Conservation (phyloP, 2,329 filamentous ascomycete genomes). For the Colletotrichum limetticola region DNA sequence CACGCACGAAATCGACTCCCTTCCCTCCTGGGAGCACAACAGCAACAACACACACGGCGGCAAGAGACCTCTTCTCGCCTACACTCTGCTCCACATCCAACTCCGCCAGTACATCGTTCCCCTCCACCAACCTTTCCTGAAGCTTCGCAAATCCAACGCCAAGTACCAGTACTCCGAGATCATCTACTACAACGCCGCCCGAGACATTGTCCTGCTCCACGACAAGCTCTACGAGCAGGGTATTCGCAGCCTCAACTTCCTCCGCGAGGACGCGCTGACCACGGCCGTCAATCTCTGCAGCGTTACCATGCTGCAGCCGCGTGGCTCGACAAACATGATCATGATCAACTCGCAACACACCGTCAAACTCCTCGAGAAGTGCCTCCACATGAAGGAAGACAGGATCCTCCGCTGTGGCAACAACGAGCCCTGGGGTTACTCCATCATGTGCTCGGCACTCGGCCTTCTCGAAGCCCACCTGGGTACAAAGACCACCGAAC, state of each 20-base stretch:
- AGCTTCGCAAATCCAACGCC: slow-evolving; percentile 67
- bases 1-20: slow-evolving; percentile 68
- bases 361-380: slow-evolving; percentile 70
- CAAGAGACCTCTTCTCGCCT: slow-evolving; percentile 68
- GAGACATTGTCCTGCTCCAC: slow-evolving; percentile 71
- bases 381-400: slow-evolving; percentile 70
- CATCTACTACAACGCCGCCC: slow-evolving; percentile 71
- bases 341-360: slow-evolving; percentile 71
- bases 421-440: slow-evolving; percentile 73
- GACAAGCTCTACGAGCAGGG: slow-evolving; percentile 70
- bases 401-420: slow-evolving; percentile 70
- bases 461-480: slow-evolving; percentile 70
- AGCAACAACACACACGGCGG: slow-evolving; percentile 48
- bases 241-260: slow-evolving; percentile 67
- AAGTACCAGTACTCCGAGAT: slow-evolving; percentile 73
- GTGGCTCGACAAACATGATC: slow-evolving; percentile 69
- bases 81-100: slow-evolving; percentile 70
- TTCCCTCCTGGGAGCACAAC: slow-evolving; percentile 65
- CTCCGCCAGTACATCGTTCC: slow-evolving; percentile 71
- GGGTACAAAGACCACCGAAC: slow-evolving; percentile 65
- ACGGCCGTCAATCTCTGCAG: slow-evolving; percentile 71
- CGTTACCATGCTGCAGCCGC: slow-evolving; percentile 69
- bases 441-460: slow-evolving; percentile 70
- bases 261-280: slow-evolving; percentile 69
- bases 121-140: slow-evolving; percentile 69